A percentile compares a stretch with the other conserved stretches of the same genome.
Evolutionary conservation across 1,139 yeast genomes (phyloP).

Genomic region (Zygosaccharomyces sapae): DNA sequence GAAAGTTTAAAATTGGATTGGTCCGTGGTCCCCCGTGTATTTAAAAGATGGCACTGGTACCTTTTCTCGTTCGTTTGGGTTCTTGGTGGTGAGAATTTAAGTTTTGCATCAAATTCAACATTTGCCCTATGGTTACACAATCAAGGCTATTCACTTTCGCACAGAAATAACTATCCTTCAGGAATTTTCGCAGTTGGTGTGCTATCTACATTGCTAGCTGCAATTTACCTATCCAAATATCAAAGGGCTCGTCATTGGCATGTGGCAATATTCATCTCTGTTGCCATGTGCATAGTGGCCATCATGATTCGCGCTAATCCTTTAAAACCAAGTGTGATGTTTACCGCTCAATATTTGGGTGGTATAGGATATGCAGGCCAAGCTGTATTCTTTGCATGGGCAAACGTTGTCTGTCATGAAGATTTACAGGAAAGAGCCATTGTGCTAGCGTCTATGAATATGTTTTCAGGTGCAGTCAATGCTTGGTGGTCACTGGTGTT

Average conservation of each 20-base stretch:
- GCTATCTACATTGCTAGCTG: slow-evolving; percentile 44
- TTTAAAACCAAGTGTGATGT: slow-evolving; percentile 39
- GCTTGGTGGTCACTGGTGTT: slow-evolving; percentile 61
- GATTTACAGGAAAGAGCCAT: slow-evolving; percentile 57
- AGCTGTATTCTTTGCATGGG: slow-evolving; percentile 58
- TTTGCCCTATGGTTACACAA: slow-evolving; percentile 50
- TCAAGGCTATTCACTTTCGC: slow-evolving; percentile 43
- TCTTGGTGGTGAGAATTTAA: slow-evolving; percentile 57
- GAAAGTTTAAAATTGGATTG: slow-evolving; percentile 42
- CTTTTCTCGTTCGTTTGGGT: slow-evolving; percentile 52
- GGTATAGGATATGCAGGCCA: slow-evolving; percentile 56
- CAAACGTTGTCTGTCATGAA: slow-evolving; percentile 49
- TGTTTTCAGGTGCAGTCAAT: slow-evolving; percentile 58
- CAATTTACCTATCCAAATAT: slow-evolving; percentile 47
- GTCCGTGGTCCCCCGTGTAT: slow-evolving; percentile 45
- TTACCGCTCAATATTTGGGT: slow-evolving; percentile 52
- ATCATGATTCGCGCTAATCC: slow-evolving; percentile 44
- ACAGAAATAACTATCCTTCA: slow-evolving; percentile 54
- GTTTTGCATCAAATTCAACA: slow-evolving; percentile 50
- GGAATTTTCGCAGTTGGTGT: slow-evolving; percentile 55
- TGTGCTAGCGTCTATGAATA: slow-evolving; percentile 58
- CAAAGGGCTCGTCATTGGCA: slow-evolving; percentile 48
- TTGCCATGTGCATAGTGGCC: slow-evolving; percentile 43
- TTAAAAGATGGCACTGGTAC: slow-evolving; percentile 60
- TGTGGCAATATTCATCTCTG: slow-evolving; percentile 44